These are phyloP conservation scores for Apiospora aurea DNA, from an alignment of 2,329 filamentous ascomycete genomes.

Conservation along the genomic window DNA sequence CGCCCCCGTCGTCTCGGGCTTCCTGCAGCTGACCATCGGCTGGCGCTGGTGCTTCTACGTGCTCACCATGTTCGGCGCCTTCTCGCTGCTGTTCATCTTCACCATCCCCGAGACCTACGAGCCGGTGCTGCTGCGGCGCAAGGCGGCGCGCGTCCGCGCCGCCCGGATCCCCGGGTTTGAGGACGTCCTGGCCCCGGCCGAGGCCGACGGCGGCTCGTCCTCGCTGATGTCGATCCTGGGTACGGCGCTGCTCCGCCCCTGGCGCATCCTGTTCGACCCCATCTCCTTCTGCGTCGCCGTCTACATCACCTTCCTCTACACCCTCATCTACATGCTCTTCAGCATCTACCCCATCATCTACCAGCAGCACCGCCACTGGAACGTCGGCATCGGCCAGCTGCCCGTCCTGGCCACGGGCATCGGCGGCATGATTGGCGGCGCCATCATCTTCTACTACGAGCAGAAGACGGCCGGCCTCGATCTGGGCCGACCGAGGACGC, in stretches of 20 bases:
- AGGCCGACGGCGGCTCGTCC: constrained; percentile 46
- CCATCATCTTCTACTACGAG: constrained; percentile 50
- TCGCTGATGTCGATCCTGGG: constrained; percentile 55
- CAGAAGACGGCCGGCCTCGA: constrained; percentile 45
- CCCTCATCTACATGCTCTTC: constrained; percentile 64
- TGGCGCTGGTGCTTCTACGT: constrained; percentile 64
- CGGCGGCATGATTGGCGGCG: constrained; percentile 54
- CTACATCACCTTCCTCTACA: constrained; percentile 61
- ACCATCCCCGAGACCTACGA: constrained; percentile 66
- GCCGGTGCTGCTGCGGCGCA: constrained; percentile 57
- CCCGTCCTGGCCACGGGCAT: constrained; percentile 57
- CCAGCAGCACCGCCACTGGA: constrained; percentile 60
- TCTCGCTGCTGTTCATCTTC: constrained; percentile 54
- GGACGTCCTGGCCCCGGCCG: constrained; percentile 55
- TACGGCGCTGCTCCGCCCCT: constrained; percentile 59
- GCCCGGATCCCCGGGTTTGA: constrained; percentile 60
- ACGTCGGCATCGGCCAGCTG: constrained; percentile 58
- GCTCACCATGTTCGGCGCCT: constrained; percentile 50
- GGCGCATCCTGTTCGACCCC: constrained; percentile 60
- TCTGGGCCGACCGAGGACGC: constrained; percentile 46
- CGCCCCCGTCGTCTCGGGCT: constrained; percentile 52
- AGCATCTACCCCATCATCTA: constrained; percentile 64
- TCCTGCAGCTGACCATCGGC: constrained; percentile 60
- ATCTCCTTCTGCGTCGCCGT: constrained; percentile 60
- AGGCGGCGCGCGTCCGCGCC: constrained; percentile 58